Conservation (phyloP, 2,329 filamentous ascomycete genomes). For the Botrytis porri region DNA sequence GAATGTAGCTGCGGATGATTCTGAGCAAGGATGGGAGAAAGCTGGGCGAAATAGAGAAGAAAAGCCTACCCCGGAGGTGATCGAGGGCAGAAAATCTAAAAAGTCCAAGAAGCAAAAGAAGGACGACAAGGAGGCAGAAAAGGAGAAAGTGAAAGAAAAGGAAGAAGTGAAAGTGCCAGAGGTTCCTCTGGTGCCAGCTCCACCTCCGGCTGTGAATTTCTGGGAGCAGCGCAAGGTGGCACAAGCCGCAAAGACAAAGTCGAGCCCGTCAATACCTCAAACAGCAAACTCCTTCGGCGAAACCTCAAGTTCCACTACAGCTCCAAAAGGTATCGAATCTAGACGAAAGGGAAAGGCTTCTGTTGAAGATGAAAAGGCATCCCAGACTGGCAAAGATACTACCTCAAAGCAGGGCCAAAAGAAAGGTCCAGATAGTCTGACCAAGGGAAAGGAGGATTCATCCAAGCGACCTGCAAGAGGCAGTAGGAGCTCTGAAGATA, state of each 20-base stretch:
- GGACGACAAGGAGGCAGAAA: slow-evolving; percentile 46
- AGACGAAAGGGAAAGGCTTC: slow-evolving; percentile 44
- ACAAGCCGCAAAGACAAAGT: slow-evolving; percentile 49
- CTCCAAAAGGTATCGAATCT: slow-evolving; percentile 37
- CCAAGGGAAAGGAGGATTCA: slow-evolving; percentile 35
- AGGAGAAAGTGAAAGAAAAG: slow-evolving; percentile 59
- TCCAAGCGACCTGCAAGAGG: slow-evolving; percentile 36
- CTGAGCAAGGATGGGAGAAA: slow-evolving; percentile 64
- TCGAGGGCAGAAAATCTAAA: slow-evolving; percentile 34
- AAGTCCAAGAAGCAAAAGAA: slow-evolving; percentile 38
- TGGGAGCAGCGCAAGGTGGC: slow-evolving; percentile 80
- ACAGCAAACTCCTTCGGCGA: slow-evolving; percentile 21
- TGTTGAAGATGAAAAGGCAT: slow-evolving; percentile 40
- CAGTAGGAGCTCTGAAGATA: slow-evolving; percentile 34
- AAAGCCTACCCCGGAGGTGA: slow-evolving; percentile 47
- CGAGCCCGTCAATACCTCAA: slow-evolving; percentile 23
- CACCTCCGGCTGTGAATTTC: slow-evolving; percentile 78
- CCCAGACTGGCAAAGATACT: slow-evolving; percentile 38
- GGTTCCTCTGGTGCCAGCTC: slow-evolving; percentile 67
- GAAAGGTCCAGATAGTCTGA: slow-evolving; percentile 41
- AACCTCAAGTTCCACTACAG: slow-evolving; percentile 23
- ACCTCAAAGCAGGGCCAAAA: slow-evolving; percentile 40
- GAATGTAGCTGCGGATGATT: slow-evolving; percentile 58
- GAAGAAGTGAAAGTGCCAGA: slow-evolving; percentile 53
- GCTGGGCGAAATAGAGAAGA: slow-evolving; percentile 62